Base-by-base conservation (phyloP, 2,329 filamentous ascomycete species). In the Venturia pyrina region DNA sequence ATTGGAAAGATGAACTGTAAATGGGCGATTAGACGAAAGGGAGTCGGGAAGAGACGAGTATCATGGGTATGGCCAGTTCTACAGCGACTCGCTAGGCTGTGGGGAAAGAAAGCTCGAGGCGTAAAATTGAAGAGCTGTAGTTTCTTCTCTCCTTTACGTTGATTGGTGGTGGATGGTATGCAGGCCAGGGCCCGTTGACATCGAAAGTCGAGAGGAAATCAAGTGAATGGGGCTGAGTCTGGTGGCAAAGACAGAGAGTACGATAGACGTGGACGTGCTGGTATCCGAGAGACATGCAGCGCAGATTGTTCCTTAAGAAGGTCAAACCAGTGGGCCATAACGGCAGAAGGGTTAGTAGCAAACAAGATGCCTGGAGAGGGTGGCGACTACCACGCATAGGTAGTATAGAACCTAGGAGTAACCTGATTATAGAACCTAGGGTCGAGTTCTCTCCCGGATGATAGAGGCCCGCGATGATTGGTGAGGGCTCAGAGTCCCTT, bases 261-360 rank as follows among this genome's bases (percentile, higher is more conserved):
- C n/a, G n/a, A n/a, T n/a, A 37, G 53, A 59, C 19, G 28, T 59
- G 53, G 28, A 24, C 13, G 24, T 32, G 50, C 28, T 59, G 53
- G 10, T 59, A 37, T n/a, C 53, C 53, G 53, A 37, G 32, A 59
- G 53, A 59, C 53, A 59, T 59, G 53, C 53, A 59, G 53, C 32
- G 53, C 53, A 59, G 53, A 59, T 59, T 59, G 28, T 59, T n/a
- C 15, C 53, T 59, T n/a, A 59, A 37, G 53, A 59, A 59, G 53
- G 28, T 32, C 53, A 59, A 28, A 59, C 53, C 53, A 37, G 53
- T 59, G 53, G 53, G 53, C 53, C 53, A 59, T 21, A 59, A 37
- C 50, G 50, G 50, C 3, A 37, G 28, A 57, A 19, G 8, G 48
- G 32, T 37, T 59, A 59, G 53, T 11, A 59, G 28, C 53, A 59